phyloP scores from a whole-genome alignment of 2,329 filamentous ascomycete genomes.

The Hypoxylon sp. region DNA sequence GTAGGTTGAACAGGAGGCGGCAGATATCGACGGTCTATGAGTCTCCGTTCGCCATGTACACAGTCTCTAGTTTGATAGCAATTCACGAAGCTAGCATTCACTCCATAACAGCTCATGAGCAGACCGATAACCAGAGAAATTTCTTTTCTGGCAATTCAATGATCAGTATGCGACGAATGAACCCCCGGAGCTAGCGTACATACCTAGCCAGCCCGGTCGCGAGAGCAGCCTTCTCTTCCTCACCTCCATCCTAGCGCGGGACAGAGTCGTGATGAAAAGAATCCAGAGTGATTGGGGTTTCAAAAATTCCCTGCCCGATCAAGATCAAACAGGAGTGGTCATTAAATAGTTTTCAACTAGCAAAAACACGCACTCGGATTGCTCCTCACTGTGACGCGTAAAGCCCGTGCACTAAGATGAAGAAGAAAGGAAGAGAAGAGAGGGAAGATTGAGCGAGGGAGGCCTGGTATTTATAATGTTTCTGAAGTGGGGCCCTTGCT shows the following conservation, averaged over 20 bases:
- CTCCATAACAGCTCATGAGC: not conserved
- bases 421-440: constrained; percentile 60
- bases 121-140: not conserved
- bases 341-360: constrained; percentile 90
- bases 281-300: constrained; percentile 59
- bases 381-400: constrained; percentile 89
- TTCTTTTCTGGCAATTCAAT: not conserved
- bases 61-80: not conserved
- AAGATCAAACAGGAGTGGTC: constrained; percentile 80
- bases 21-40: not conserved
- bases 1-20: not conserved
- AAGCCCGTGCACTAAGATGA: constrained; percentile 80
- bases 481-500: constrained; percentile 8
- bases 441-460: constrained; percentile 25
- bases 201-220: not conserved
- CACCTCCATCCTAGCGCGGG: constrained; percentile 59
- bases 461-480: constrained; percentile 39
- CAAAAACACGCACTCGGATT: constrained; percentile 90
- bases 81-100: not conserved
- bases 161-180: not conserved
- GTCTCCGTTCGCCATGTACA: not conserved
- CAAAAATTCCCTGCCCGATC: constrained; percentile 85
- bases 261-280: constrained; percentile 66
- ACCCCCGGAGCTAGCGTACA: not conserved
- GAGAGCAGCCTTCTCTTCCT: constrained; percentile 60